Evolutionary conservation across 495 filamentous ascomycete genomes (phyloP), one percentile per base, ranked within the genome.

Genomic region (Talaromyces proteolyticus): DNA sequence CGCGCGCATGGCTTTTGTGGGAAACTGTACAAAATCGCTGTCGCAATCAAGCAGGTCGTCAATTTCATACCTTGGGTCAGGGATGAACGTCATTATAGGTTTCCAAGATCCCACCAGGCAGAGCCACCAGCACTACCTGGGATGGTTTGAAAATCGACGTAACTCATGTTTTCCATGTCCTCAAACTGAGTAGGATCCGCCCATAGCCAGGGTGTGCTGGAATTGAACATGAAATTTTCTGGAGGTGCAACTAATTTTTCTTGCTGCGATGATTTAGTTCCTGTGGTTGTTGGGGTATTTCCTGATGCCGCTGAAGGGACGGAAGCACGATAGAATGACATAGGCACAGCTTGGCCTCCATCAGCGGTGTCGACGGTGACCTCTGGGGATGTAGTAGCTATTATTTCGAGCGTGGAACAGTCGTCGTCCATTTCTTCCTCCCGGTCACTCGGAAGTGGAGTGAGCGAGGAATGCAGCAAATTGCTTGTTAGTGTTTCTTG

Each of bases 121-220:
- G 67, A 63, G 10, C 68, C 70, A 16, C 65, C 67, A 36, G 60
- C 44, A 46, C 70, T 67, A 11, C 59, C 59, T 41, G 66, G 49
- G 11, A 53, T 53, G 5, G 67, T 58, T 46, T 67, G 63, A 6
- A 62, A 54, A 39, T 67, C 63, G 34, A 63, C 49, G 46, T 64
- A 70, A 12, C 63, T 67, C 24, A 74, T 50, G 49, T 60, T 63
- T 4, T 70, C 70, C 53, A 74, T 52, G 42, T 69, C 63, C 21
- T 62, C 60, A 57, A 72, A 70, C 40, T 71, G 68, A 18, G 61
- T 50, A 20, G 66, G 60, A 25, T 73, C 70, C 2, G 70, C 59
- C 62, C 70, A 74, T n/a, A 74, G 62, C 70, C 70, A 74, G 4
- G 70, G 70, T 0, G 70, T 72, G 47, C 73, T 74, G 46, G 65